Conservation (phyloP, 2,329 filamentous ascomycete species). For the Apiospora rasikravindrae region DNA sequence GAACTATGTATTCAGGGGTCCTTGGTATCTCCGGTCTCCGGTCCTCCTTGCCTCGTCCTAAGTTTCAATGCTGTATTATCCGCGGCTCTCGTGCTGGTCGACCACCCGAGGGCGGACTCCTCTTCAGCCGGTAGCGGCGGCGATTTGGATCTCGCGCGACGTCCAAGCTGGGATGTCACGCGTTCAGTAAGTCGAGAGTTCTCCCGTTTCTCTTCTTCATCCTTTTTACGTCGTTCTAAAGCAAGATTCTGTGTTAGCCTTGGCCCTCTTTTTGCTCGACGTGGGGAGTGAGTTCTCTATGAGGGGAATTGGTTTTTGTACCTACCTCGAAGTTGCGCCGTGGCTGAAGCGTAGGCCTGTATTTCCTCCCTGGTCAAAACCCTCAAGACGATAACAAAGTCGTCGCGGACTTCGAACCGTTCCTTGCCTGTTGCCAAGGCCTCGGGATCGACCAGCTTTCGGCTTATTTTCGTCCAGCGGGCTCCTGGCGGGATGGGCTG, state of each 20-base stretch:
- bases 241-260: no score
- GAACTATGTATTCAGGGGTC: not conserved
- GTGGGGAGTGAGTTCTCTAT: no score
- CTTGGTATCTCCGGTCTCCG: not conserved
- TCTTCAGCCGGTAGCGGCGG: no score
- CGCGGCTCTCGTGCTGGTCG: no score
- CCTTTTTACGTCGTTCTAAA: no score
- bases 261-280: no score
- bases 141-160: no score
- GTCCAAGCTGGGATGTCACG: no score
- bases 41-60: not conserved
- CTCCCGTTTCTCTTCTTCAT: no score
- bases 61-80: not conserved
- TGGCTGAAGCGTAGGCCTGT: slow-evolving; percentile 81
- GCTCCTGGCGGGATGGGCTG: slow-evolving; percentile 71
- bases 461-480: slow-evolving; percentile 91
- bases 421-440: slow-evolving; percentile 86
- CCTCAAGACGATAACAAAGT: slow-evolving; percentile 90
- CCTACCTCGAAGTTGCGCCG: slow-evolving; percentile 69
- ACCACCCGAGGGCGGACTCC: not conserved
- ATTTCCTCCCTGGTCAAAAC: slow-evolving; percentile 90
- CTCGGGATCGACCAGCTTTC: slow-evolving; percentile 86
- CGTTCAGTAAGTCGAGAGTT: no score
- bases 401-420: slow-evolving; percentile 85
- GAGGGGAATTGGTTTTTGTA: no score